phyloP scores from a whole-genome alignment of 2,329 filamentous ascomycete genomes.

The Epichloe sp. region DNA sequence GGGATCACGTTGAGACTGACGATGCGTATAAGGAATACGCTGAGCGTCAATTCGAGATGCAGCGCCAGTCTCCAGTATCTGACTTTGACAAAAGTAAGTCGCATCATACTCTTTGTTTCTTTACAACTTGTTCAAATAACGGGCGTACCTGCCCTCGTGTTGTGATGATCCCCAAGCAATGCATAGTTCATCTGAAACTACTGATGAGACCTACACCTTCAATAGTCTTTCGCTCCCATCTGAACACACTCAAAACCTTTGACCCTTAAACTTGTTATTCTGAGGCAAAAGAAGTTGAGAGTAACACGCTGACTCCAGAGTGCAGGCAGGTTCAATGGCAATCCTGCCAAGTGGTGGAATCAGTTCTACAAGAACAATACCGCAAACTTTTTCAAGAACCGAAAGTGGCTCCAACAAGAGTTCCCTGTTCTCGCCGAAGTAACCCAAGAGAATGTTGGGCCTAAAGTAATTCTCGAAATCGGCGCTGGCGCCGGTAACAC shows the following conservation, averaged over 20 bases:
- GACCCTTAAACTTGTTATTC: background rate
- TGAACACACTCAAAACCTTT: conserved; percentile 28
- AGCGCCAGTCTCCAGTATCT: conserved; percentile 74
- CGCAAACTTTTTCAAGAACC: conserved; percentile 95
- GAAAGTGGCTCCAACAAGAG: conserved; percentile 94
- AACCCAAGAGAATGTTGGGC: conserved; percentile 55
- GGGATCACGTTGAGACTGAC: conserved; percentile 96
- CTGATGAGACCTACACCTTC: conserved; percentile 46
- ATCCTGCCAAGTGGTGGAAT: conserved; percentile 97
- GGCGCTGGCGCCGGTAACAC: conserved; percentile 95
- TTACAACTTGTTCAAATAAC: background rate
- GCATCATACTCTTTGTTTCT: background rate
- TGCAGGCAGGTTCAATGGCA: conserved; percentile 67
- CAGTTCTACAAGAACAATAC: conserved; percentile 97
- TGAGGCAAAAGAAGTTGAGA: background rate
- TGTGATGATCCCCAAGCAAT: conserved; percentile 43
- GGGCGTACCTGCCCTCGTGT: conserved; percentile 19
- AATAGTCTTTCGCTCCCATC: conserved; percentile 60
- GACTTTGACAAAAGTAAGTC: conserved; percentile 78
- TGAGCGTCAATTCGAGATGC: conserved; percentile 69
- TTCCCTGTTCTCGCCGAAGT: conserved; percentile 78
- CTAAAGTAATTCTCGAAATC: conserved; percentile 68
- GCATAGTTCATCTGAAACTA: conserved; percentile 60
- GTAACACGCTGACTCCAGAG: conserved; percentile 24
- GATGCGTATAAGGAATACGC: conserved; percentile 77